phyloP scores from a whole-genome alignment of 2,329 filamentous ascomycete species.

The Exophiala oligosperma region DNA sequence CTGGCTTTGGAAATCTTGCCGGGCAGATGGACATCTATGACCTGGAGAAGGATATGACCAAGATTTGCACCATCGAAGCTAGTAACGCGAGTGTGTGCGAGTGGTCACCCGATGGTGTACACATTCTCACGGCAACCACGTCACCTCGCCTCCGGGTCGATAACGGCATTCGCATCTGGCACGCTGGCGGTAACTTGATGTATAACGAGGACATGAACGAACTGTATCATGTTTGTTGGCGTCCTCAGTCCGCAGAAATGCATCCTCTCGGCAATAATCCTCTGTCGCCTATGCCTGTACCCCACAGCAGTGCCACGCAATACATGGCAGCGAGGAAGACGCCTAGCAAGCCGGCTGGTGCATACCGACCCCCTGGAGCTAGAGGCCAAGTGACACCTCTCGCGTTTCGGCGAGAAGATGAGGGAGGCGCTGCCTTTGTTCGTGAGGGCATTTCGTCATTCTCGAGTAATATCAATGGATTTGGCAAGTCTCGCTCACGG shows the following conservation, averaged over 20 bases:
- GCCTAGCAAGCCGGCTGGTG: slow-evolving; percentile 93
- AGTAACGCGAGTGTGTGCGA: slow-evolving; percentile 95
- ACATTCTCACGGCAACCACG: slow-evolving; percentile 96
- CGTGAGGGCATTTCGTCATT: slow-evolving; percentile 74
- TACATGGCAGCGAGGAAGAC: slow-evolving; percentile 88
- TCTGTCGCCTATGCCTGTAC: slow-evolving; percentile 69
- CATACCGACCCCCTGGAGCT: slow-evolving; percentile 91
- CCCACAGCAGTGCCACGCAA: slow-evolving; percentile 78
- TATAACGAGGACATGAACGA: slow-evolving; percentile 95
- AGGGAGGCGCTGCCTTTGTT: slow-evolving; percentile 86
- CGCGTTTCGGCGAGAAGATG: slow-evolving; percentile 96
- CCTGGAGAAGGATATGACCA: slow-evolving; percentile 87
- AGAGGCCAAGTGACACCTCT: slow-evolving; percentile 85
- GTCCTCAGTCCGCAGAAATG: slow-evolving; percentile 66
- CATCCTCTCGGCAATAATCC: slow-evolving; percentile 66
- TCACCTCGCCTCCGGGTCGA: slow-evolving; percentile 93
- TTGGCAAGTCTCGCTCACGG: slow-evolving; percentile 70
- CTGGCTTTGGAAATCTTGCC: slow-evolving; percentile 94
- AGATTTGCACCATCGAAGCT: slow-evolving; percentile 90
- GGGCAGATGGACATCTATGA: slow-evolving; percentile 98
- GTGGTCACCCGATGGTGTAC: slow-evolving; percentile 95
- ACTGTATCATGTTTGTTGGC: slow-evolving; percentile 87
- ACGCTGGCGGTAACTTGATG: slow-evolving; percentile 83
- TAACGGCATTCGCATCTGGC: slow-evolving; percentile 95
- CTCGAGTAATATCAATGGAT: slow-evolving; percentile 69